Conservation (phyloP, 1,284 basidiomycete genomes). For the Anthracocystis panici-leucophaei region DNA sequence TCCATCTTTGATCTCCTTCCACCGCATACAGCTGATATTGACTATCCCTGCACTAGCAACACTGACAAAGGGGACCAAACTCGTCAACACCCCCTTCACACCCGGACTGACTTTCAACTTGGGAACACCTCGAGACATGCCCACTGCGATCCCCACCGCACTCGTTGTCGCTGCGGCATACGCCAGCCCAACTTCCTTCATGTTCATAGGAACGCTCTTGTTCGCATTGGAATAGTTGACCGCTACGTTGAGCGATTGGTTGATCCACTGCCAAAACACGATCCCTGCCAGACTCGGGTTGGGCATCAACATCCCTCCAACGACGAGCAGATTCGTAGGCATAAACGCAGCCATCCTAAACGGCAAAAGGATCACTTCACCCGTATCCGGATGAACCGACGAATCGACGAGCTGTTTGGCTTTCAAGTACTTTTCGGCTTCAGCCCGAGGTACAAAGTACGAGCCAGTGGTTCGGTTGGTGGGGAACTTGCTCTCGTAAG, state of each 20-base stretch:
- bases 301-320: slow-evolving; percentile 71
- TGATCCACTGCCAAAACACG: slow-evolving; percentile 74
- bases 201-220: slow-evolving; percentile 72
- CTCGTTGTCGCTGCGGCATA: slow-evolving; percentile 73
- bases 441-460: slow-evolving; percentile 30
- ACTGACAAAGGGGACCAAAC: slow-evolving; percentile 73
- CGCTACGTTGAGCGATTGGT: slow-evolving; percentile 71
- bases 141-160: slow-evolving; percentile 73
- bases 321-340: slow-evolving; percentile 73
- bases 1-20: slow-evolving; percentile 75
- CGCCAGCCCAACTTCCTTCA: slow-evolving; percentile 71
- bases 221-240: slow-evolving; percentile 72
- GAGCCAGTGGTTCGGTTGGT: slow-evolving; percentile 26
- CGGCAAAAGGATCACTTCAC: slow-evolving; percentile 70
- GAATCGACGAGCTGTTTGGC: slow-evolving; percentile 68
- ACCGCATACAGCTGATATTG: slow-evolving; percentile 72
- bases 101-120: slow-evolving; percentile 62
- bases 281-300: slow-evolving; percentile 60
- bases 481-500: slow-evolving; percentile 42
- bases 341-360: slow-evolving; percentile 74
- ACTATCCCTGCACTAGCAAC: slow-evolving; percentile 70
- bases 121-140: slow-evolving; percentile 72
- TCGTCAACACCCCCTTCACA: slow-evolving; percentile 48
- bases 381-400: slow-evolving; percentile 72
- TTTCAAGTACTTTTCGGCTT: slow-evolving; percentile 57